Percentiles rank a stretch among this genome's conserved stretches.
Evolutionary conservation across 805 yeast genomes (phyloP).

Genomic region (Hermanozyma aechmeae): DNA sequence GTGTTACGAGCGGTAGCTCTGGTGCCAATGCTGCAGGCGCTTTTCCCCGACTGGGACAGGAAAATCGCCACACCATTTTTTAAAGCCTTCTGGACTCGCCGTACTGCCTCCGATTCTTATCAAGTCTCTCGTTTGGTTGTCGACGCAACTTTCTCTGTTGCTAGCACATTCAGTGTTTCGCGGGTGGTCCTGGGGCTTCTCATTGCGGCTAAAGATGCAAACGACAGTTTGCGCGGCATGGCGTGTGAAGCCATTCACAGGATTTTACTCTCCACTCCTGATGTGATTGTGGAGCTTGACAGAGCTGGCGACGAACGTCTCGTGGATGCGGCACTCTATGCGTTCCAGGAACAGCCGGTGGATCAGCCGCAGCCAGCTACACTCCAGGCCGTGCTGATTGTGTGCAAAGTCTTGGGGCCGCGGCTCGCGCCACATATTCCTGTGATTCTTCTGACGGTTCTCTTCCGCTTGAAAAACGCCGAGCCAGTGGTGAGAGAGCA

Average conservation of each 20-base stretch:
- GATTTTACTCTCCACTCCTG: slow-evolving; percentile 33
- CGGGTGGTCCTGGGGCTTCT: slow-evolving; percentile 50
- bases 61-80: slow-evolving; percentile 57
- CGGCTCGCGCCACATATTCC: slow-evolving; percentile 66
- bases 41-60: slow-evolving; percentile 37
- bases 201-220: slow-evolving; percentile 62
- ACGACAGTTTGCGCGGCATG: slow-evolving; percentile 74
- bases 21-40: slow-evolving; percentile 52
- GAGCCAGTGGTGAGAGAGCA: slow-evolving; percentile 68
- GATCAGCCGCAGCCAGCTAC: slow-evolving; percentile 45
- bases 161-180: slow-evolving; percentile 59
- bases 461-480: slow-evolving; percentile 67
- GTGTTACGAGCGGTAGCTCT: slow-evolving; percentile 61
- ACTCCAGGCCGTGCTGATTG: slow-evolving; percentile 54
- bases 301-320: slow-evolving; percentile 54
- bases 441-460: slow-evolving; percentile 59
- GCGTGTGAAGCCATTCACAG: slow-evolving; percentile 61
- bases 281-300: slow-evolving; percentile 42
- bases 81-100: slow-evolving; percentile 69
- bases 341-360: slow-evolving; percentile 83
- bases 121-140: slow-evolving; percentile 52
- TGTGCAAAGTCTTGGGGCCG: slow-evolving; percentile 50
- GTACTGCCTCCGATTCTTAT: slow-evolving; percentile 58
- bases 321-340: slow-evolving; percentile 71
- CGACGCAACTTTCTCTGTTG: slow-evolving; percentile 60